Evolutionary conservation across 257 asterid genomes (phyloP).

Genomic region (Leptodermis oblonga): DNA sequence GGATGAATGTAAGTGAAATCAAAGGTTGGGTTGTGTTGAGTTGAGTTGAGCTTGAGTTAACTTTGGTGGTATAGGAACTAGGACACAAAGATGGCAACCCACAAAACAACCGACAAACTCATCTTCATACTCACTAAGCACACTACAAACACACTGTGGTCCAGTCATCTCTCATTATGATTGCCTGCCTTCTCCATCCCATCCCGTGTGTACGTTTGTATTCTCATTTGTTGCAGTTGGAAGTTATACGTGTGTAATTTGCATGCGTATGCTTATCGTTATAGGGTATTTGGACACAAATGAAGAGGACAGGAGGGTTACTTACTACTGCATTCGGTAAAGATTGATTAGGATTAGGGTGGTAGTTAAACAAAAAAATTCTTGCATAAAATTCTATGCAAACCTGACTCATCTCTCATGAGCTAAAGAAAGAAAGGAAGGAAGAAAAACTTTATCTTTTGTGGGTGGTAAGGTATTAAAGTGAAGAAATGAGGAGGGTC

Average conservation of each 20-base stretch:
- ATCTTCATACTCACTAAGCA: conserved; percentile 42
- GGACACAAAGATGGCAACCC: too few species aligned
- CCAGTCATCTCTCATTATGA: conserved; percentile 44
- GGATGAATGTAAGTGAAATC: not conserved
- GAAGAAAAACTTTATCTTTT: conserved; percentile 4
- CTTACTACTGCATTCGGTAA: too few species aligned
- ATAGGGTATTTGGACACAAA: too few species aligned
- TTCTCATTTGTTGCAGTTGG: too few species aligned
- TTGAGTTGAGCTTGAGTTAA: too few species aligned
- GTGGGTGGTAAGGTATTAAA: conserved; percentile 25
- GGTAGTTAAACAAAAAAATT: too few species aligned
- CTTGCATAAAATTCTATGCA: not conserved
- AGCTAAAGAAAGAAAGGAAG: conserved; percentile 16
- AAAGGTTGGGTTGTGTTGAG: too few species aligned
- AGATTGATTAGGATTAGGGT: too few species aligned
- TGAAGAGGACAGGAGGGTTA: too few species aligned
- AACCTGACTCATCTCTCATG: too few species aligned
- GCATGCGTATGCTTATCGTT: too few species aligned
- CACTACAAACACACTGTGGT: conserved; percentile 36
- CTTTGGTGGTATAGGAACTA: conserved; percentile 14
- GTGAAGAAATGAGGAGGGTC: conserved; percentile 33
- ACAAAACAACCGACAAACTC: conserved; percentile 61
- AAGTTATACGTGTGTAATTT: too few species aligned
- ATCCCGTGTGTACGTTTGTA: not conserved
- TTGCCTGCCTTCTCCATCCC: conserved; percentile 19